These are phyloP conservation scores for Coemansia sp. DNA, from an alignment of 192 early-diverging fungal species.

Conservation along the genomic window DNA sequence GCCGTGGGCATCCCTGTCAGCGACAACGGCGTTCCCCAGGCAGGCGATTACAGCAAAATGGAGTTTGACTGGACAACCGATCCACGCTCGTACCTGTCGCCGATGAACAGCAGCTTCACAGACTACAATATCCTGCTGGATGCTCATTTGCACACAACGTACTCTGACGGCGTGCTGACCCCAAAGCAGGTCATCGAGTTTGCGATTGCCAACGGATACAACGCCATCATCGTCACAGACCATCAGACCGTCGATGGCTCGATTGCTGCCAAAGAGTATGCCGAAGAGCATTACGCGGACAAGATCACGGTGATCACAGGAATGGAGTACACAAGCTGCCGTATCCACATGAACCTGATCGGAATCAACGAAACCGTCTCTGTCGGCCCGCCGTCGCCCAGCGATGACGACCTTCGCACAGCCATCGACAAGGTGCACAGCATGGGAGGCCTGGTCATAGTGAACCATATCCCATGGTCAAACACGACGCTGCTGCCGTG, in stretches of 20 bases:
- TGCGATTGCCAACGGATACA: constrained; percentile 69
- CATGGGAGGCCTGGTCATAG: constrained; percentile 68
- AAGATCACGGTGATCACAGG: constrained; percentile 37
- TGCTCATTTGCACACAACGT: constrained; percentile 65
- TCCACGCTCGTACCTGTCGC: constrained; percentile 39
- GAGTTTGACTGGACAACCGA: constrained; percentile 32
- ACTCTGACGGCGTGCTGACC: constrained; percentile 64
- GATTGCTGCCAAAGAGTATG: constrained; percentile 60
- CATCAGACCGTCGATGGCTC: constrained; percentile 68
- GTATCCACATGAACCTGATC: constrained; percentile 70
- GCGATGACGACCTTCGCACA: constrained; percentile 59
- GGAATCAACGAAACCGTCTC: constrained; percentile 65
- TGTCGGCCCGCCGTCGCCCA: constrained; percentile 56
- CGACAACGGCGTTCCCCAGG: constrained; percentile 39
- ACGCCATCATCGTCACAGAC: constrained; percentile 71
- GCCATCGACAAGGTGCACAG: constrained; percentile 63
- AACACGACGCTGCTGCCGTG: constrained; percentile 62
- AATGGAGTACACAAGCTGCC: constrained; percentile 51
- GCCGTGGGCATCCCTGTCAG: constrained; percentile 45
- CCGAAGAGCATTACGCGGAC: constrained; percentile 32
- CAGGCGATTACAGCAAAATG: constrained; percentile 31
- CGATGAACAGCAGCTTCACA: constrained; percentile 33
- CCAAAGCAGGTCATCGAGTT: constrained; percentile 60
- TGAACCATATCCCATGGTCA: constrained; percentile 80
- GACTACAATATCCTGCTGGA: constrained; percentile 63